Evolutionary conservation across 2,329 filamentous ascomycete genomes (phyloP).

Genomic region (Colletotrichum tropicicola): DNA sequence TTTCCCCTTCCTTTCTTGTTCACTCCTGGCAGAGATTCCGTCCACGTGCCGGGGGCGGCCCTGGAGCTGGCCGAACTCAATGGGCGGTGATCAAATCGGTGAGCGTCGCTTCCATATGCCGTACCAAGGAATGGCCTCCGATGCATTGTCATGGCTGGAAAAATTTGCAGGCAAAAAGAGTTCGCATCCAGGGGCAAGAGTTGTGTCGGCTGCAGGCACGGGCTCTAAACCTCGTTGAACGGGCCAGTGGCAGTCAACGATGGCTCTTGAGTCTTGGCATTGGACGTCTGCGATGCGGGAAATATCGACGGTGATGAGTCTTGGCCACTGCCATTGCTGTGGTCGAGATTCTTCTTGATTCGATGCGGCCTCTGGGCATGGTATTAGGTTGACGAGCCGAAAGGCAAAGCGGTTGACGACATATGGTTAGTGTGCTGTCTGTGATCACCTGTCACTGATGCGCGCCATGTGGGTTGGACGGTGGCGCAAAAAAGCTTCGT

Average conservation of each 20-base stretch:
- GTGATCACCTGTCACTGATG: not conserved
- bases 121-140: not conserved
- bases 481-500: slow-evolving; percentile 5
- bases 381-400: not conserved
- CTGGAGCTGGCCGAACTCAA: not conserved
- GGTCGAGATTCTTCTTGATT: not conserved
- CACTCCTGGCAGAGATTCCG: not conserved
- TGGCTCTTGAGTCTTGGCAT: not conserved
- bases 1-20: too few species aligned
- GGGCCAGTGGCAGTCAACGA: too few species aligned
- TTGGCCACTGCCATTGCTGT: not conserved
- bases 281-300: not conserved
- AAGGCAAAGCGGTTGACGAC: slow-evolving; percentile 5
- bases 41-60: not conserved
- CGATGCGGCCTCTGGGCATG: not conserved
- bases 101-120: not conserved
- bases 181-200: not conserved
- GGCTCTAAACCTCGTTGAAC: slow-evolving; percentile 1
- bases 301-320: not conserved
- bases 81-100: not conserved
- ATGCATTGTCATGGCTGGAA: not conserved
- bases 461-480: slow-evolving; percentile 14
- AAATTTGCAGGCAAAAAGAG: not conserved
- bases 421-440: slow-evolving; percentile 1
- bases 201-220: not conserved